phyloP scores from a whole-genome alignment of 129 eudicot genomes.

The Cynara cardunculus region DNA sequence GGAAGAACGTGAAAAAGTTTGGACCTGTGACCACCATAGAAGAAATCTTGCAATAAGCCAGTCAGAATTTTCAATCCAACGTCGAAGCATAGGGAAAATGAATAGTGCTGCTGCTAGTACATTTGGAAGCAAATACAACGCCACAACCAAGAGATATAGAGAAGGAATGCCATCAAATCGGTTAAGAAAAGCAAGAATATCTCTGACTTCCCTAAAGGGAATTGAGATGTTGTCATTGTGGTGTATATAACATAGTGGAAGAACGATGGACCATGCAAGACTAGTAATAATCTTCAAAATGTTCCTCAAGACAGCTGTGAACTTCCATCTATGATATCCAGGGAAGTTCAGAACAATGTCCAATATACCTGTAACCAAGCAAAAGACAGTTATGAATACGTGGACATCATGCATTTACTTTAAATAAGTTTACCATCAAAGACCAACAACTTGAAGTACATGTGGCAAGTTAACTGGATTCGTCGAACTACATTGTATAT shows the following conservation, averaged over 20 bases:
- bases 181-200: conserved; percentile 50
- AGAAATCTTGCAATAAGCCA: conserved; percentile 86
- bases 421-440: background rate
- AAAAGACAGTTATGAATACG: conserved; percentile 7
- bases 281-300: conserved; percentile 68
- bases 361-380: conserved; percentile 61
- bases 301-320: conserved; percentile 67
- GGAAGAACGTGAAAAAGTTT: conserved; percentile 9
- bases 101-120: conserved; percentile 66
- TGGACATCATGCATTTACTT: conserved; percentile 8
- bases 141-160: conserved; percentile 75
- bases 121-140: conserved; percentile 82
- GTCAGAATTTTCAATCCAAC: conserved; percentile 96
- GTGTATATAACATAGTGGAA: conserved; percentile 71
- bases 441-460: conserved; percentile 5
- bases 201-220: conserved; percentile 33
- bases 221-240: conserved; percentile 36
- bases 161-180: conserved; percentile 72
- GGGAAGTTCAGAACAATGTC: conserved; percentile 90
- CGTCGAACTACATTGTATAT: background rate
- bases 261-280: conserved; percentile 75
- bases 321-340: conserved; percentile 79
- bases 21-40: conserved; percentile 99
- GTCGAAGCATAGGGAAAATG: conserved; percentile 93
- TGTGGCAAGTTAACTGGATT: conserved; percentile 1